These are phyloP conservation scores for Pelagomonas calceolata DNA, from an alignment of 108 stramenopile species.

Conservation along the genomic window DNA sequence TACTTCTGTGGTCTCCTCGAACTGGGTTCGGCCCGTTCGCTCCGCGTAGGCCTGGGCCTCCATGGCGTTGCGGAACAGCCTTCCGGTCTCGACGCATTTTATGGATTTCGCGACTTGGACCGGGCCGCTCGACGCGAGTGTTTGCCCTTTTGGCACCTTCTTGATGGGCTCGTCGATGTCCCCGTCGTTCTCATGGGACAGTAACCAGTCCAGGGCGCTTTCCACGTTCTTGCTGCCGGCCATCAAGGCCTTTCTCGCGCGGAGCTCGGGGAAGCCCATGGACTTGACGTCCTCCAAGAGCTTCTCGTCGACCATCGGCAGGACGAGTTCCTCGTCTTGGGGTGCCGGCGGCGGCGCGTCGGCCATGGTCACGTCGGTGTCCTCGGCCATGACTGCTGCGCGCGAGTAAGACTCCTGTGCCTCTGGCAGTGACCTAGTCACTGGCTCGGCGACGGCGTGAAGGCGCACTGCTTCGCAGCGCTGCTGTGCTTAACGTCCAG, in stretches of 20 bases:
- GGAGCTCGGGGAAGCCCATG: constrained; percentile 12
- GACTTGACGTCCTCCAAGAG: constrained; percentile 15
- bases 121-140: not conserved
- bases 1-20: constrained; percentile 25
- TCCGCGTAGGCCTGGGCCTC: constrained; percentile 28
- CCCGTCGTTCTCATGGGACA: constrained; percentile 33
- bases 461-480: too few species aligned
- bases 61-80: constrained; percentile 16
- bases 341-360: too few species aligned
- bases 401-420: too few species aligned
- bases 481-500: too few species aligned
- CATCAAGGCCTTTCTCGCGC: constrained; percentile 26
- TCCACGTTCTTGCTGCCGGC: constrained; percentile 16
- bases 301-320: constrained; percentile 12
- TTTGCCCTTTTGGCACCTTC: not conserved
- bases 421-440: too few species aligned
- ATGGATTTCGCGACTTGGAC: constrained; percentile 12
- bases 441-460: too few species aligned
- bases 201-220: constrained; percentile 29
- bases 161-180: constrained; percentile 33
- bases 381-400: too few species aligned
- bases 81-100: constrained; percentile 22
- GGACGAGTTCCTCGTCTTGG: constrained; percentile 4
- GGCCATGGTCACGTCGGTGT: too few species aligned
- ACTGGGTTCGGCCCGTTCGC: constrained; percentile 21